Percentiles rank a stretch among this genome's conserved stretches.
phyloP scores from a whole-genome alignment of 176 grass and related monocot species.

The Elymus sibiricus region DNA sequence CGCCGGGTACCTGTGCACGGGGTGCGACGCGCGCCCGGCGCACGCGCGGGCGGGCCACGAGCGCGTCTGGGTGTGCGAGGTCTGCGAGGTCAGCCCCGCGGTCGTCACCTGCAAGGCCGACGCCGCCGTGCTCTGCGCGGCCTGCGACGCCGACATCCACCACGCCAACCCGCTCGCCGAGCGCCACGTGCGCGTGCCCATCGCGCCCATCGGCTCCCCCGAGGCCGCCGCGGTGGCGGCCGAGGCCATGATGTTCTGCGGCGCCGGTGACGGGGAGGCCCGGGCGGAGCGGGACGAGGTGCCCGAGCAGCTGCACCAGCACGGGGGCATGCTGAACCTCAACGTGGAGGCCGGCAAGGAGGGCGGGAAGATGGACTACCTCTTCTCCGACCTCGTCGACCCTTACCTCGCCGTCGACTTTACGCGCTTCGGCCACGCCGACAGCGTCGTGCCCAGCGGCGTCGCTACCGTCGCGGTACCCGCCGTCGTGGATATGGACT shows the following conservation, averaged over 20 bases:
- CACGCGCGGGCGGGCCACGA: conserved; percentile 44
- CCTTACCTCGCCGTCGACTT: conserved; percentile 67
- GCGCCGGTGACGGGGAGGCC: not conserved
- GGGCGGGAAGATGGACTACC: conserved; percentile 49
- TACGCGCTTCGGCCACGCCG: conserved; percentile 46
- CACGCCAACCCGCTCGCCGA: conserved; percentile 78
- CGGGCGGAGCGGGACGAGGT: conserved; percentile 16
- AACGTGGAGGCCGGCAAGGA: conserved; percentile 50
- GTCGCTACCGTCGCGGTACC: not conserved
- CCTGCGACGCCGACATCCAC: conserved; percentile 88
- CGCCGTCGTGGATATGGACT: conserved; percentile 42
- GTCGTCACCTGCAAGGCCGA: conserved; percentile 91
- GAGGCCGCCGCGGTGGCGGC: conserved; percentile 3
- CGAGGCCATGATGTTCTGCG: conserved; percentile 44
- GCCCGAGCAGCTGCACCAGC: not conserved
- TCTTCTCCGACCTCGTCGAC: conserved; percentile 63
- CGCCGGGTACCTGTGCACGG: conserved; percentile 42
- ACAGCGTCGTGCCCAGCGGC: conserved; percentile 68
- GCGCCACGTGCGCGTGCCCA: conserved; percentile 70
- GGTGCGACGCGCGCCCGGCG: conserved; percentile 40
- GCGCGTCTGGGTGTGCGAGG: conserved; percentile 78
- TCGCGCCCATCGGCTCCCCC: conserved; percentile 49
- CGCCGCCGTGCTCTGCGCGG: conserved; percentile 67
- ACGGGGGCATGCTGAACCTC: conserved; percentile 41
- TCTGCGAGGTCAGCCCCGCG: conserved; percentile 79